Percentiles rank a stretch among this genome's conserved stretches.
Conservation (phyloP, 1,284 basidiomycete genomes). For the Trichosporon inkin region DNA sequence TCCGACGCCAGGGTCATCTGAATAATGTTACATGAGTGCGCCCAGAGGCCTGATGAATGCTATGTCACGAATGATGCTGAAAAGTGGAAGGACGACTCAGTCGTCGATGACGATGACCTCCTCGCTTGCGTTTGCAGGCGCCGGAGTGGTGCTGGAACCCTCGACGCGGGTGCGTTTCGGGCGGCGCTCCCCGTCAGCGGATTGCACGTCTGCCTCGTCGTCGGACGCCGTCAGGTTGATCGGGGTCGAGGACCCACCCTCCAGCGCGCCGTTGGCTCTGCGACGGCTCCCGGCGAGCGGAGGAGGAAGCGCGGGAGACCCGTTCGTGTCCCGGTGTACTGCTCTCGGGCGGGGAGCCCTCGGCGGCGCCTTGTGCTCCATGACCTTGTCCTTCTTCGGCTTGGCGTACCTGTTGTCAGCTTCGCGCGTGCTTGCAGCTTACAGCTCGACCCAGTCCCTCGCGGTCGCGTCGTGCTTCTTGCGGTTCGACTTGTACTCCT, state of each 20-base stretch:
- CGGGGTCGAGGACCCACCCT: constrained; percentile 9
- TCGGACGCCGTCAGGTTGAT: constrained; percentile 17
- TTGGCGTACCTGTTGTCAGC: constrained; percentile 32
- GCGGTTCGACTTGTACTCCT: constrained; percentile 86
- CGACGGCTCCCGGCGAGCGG: constrained; percentile 16
- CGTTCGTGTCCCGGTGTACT: constrained; percentile 17
- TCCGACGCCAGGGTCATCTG: too few species aligned
- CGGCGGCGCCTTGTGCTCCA: constrained; percentile 9
- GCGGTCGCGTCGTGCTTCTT: constrained; percentile 86
- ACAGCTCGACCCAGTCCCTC: constrained; percentile 92
- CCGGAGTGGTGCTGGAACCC: not conserved
- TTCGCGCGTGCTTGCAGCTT: constrained; percentile 50
- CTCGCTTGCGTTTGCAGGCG: constrained; percentile 17
- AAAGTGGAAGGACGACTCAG: not conserved
- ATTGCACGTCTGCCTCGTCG: constrained; percentile 13
- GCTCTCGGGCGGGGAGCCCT: constrained; percentile 16
- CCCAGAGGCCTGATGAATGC: too few species aligned
- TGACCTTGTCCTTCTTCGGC: constrained; percentile 22
- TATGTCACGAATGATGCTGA: too few species aligned
- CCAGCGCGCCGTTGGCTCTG: constrained; percentile 21
- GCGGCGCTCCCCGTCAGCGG: constrained; percentile 4
- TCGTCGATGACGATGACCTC: constrained; percentile 44
- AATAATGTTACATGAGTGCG: too few species aligned
- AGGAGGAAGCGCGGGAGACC: constrained; percentile 13
- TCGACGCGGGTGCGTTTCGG: constrained; percentile 16